Base-by-base conservation (phyloP, 306 rosid species). In the Aeschynomene evenia region DNA sequence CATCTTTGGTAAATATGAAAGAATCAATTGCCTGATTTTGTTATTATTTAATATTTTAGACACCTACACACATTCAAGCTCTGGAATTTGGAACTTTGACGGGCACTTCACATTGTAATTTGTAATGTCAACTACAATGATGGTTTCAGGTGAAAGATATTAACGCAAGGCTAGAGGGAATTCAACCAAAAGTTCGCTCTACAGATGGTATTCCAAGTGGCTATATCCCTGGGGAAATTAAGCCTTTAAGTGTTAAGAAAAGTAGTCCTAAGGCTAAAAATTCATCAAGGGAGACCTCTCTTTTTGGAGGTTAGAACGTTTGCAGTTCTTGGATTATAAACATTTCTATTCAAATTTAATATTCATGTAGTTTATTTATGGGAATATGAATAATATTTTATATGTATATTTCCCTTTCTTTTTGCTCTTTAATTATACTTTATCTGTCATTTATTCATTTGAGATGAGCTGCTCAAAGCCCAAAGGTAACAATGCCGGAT, bases 231-330 rank as follows among this genome's bases (percentile, higher is more conserved):
- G 95, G 85, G 57, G 97, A 95, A 75, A 70, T 75, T 58, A 95
- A 87, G 76, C 80, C 81, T 61, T 74, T 64, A 70, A 81, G 53
- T 68, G 70, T 59, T 71, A 91, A 95, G 87, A 95, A 78, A 84
- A 87, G 81, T 83, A 95, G 96, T 87, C 99, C 96, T 28, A 95
- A 86, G 87, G 95, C 96, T 45, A 95, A 86, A 80, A 95, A 84
- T 83, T 86, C 91, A 43, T 80, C 92, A 36, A 83, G 95, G 83
- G 99, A 95, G 77, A 63, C 4, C 8, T 88, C 99, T 79, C 91
- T 87, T 58, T 86, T 89, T 77, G 97, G 96, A 91, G 99, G 99
- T 95, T 61, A 80, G 96, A 71, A 63, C 57, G 50, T 75, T 53
- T 79, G 69, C 37, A 54, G 31, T 59, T 66, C 59, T 69, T 7